Percentiles rank a stretch among this genome's conserved stretches.
These are phyloP conservation scores for Cucurbita argyrosperma DNA, from an alignment of 306 rosid genomes.

Conservation along the genomic window DNA sequence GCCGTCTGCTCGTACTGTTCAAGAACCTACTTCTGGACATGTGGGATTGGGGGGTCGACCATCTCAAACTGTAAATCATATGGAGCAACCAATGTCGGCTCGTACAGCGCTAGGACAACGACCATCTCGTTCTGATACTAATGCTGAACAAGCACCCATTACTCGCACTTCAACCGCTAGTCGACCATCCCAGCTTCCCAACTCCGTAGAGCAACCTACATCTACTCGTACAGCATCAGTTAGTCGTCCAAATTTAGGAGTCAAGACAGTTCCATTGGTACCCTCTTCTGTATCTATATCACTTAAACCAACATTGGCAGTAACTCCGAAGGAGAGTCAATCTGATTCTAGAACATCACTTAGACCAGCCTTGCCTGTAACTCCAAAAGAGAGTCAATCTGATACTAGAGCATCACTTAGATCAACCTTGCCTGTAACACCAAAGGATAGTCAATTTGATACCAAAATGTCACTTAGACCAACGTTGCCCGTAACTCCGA, in stretches of 20 bases:
- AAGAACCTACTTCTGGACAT: constrained; percentile 32
- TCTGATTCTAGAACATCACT: constrained; percentile 22
- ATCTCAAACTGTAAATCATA: constrained; percentile 11
- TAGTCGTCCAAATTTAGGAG: constrained; percentile 29
- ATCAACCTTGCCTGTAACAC: constrained; percentile 23
- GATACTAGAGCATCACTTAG: constrained; percentile 30
- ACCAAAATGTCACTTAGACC: constrained; percentile 35
- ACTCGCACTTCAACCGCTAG: constrained; percentile 22
- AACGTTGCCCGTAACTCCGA: constrained; percentile 15
- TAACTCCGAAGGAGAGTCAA: constrained; percentile 20
- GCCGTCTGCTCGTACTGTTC: constrained; percentile 39
- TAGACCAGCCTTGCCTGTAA: constrained; percentile 28
- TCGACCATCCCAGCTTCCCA: constrained; percentile 24
- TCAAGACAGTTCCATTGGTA: constrained; percentile 49
- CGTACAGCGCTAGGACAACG: constrained; percentile 19
- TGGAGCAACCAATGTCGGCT: constrained; percentile 40
- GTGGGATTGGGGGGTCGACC: constrained; percentile 13
- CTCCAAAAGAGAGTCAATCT: constrained; percentile 22
- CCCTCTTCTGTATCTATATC: constrained; percentile 61
- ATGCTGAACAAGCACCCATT: constrained; percentile 31
- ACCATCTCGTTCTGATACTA: constrained; percentile 13
- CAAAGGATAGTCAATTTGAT: constrained; percentile 26
- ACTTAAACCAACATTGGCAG: constrained; percentile 39
- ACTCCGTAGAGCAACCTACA: constrained; percentile 31
- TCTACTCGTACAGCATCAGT: constrained; percentile 38